Evolutionary conservation across 306 rosid species (phyloP).

Genomic region (Begonia fuchsioides): DNA sequence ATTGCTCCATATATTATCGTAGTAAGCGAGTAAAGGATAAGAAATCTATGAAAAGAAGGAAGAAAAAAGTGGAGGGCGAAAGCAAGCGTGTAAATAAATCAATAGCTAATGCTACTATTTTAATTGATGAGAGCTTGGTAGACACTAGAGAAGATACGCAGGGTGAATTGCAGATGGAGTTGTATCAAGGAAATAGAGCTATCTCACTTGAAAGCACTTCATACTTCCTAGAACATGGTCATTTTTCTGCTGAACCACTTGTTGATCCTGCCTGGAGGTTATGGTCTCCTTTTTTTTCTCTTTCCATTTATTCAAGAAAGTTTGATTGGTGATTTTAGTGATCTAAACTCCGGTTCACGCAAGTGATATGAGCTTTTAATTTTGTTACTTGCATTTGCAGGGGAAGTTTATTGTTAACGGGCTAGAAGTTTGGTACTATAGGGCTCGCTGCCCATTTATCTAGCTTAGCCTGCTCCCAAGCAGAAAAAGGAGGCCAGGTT

Average conservation of each 20-base stretch:
- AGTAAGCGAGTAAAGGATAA: background rate
- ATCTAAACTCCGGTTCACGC: too few relatives aligned
- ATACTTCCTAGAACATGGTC: constrained; percentile 1
- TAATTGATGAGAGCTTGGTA: constrained; percentile 9
- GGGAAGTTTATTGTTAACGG: constrained; percentile 36
- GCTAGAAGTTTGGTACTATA: constrained; percentile 11
- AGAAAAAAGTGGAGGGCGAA: constrained; percentile 8
- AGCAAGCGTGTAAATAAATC: background rate
- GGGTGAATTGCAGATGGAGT: constrained; percentile 5
- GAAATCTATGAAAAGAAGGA: constrained; percentile 2
- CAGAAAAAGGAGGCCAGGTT: constrained; percentile 22
- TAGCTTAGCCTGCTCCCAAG: constrained; percentile 46
- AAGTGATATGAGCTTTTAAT: background rate
- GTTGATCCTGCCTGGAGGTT: constrained; percentile 64
- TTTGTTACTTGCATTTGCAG: constrained; percentile 24
- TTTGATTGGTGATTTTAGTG: too few relatives aligned
- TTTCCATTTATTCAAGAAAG: too few relatives aligned
- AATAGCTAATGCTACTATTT: background rate
- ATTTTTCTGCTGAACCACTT: constrained; percentile 40
- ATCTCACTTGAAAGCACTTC: constrained; percentile 1
- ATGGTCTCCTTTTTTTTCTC: constrained; percentile 4
- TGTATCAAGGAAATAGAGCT: constrained; percentile 9
- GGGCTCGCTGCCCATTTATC: constrained; percentile 51
- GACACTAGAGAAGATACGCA: constrained; percentile 9
- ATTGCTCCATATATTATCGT: too few relatives aligned